Evolutionary conservation across 108 stramenopile species (phyloP).

Genomic region (Pseudonitzschia multiseries): DNA sequence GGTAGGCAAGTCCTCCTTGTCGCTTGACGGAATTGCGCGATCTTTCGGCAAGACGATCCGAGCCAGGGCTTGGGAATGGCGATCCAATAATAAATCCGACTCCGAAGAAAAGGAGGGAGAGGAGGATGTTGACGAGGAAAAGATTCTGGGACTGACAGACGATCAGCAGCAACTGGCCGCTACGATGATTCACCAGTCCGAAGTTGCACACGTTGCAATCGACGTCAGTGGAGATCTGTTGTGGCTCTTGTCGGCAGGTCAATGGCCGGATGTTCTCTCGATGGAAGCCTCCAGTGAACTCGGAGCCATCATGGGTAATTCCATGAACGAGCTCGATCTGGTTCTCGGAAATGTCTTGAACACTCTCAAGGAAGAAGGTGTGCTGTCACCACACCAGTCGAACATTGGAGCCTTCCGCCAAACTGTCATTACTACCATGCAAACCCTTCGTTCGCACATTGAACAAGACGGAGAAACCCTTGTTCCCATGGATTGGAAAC

Average conservation of each 20-base stretch:
- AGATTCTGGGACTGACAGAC: constrained; percentile 38
- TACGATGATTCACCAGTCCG: constrained; percentile 69
- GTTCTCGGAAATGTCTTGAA: constrained; percentile 67
- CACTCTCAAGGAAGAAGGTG: constrained; percentile 79
- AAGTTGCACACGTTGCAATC: constrained; percentile 63
- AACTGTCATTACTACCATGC: constrained; percentile 50
- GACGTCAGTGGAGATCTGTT: constrained; percentile 61
- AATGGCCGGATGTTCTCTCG: constrained; percentile 81
- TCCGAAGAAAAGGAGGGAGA: constrained; percentile 31
- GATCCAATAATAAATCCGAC: constrained; percentile 29
- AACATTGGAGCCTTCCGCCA: constrained; percentile 71
- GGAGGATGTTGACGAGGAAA: constrained; percentile 16
- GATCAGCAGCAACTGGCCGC: constrained; percentile 67
- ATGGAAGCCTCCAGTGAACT: constrained; percentile 68
- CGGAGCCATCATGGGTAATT: constrained; percentile 66
- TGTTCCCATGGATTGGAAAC: constrained; percentile 74
- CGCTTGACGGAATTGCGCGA: constrained; percentile 58
- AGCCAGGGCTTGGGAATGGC: constrained; percentile 42
- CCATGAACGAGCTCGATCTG: constrained; percentile 61
- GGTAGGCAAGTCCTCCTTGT: constrained; percentile 66
- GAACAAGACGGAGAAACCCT: constrained; percentile 58
- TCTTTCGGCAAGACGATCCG: constrained; percentile 58
- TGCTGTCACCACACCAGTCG: constrained; percentile 69
- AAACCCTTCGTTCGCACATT: constrained; percentile 58
- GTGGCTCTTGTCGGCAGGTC: constrained; percentile 74